Base-by-base conservation (phyloP, 805 yeast species). In the Saturnispora quitensis region DNA sequence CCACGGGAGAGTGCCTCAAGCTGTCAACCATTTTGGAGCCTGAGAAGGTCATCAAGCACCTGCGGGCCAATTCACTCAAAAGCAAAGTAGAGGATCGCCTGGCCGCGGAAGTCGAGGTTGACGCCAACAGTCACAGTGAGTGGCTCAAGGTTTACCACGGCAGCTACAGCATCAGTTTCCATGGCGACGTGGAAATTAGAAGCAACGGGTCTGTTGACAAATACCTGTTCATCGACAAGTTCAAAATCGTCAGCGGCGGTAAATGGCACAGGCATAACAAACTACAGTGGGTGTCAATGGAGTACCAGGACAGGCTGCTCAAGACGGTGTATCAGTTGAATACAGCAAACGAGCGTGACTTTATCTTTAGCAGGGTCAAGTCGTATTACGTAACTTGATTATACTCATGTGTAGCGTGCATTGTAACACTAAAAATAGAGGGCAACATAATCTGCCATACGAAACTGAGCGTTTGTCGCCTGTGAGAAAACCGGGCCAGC, bases 21-120 rank as follows among this genome's bases (percentile, higher is more conserved):
- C 73, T 86, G 28, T 73, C 88, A 27, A 78, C 95, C 0, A 76
- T 84, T 3, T 73, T 80, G 50, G 91, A 86, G 59, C 98, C 98
- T 0, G 63, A 66, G 2, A 65, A 69, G 43, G 82, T 89, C 1
- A 82, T 40, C 17, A 40, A 22, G 12, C 25, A 40, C 25, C 24
- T 40, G n/a, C 40, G 34, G 34, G 34, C 13, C 34, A 8, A 31
- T 31, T 31, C 34, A 13, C 34, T 31, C 12, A 17, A 38, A 18
- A 2, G 25, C 12, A 20, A 13, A 7, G 22, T 38, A 18, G 22
- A 17, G 24, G 9, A 7, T 2, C 22, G 13, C 5, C 5, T 18
- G 20, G 22, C 20, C 18, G 24, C 20, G 17, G 24, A 17, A 38
- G 18, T 10, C 13, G 42, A 20, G 8, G 22, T 8, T 18, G 24